Base-by-base conservation (phyloP, 2,329 filamentous ascomycete species). In the Fusarium sp. region DNA sequence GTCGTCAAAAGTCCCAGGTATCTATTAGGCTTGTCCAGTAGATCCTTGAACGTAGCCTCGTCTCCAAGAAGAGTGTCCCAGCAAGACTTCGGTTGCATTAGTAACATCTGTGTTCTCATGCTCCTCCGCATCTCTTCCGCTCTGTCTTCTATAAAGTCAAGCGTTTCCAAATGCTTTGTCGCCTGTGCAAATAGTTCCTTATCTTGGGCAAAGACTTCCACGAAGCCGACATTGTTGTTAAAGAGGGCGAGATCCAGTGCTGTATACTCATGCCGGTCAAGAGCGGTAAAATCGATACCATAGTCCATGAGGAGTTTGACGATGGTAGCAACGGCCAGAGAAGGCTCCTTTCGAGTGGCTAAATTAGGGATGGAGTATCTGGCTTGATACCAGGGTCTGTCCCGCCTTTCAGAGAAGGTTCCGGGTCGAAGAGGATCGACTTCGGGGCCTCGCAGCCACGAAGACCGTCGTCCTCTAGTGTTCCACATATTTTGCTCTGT, bases 171-270 rank as follows among this genome's bases (percentile, higher is more conserved):
- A 4, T 40, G 2, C 10, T 4, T n/a, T 8, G 60, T 70, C 5
- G 62, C 33, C 11, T 14, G 7, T 6, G 31, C 11, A 8, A 71
- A 60, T 3, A 73, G 42, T 3, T 57, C 19, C 4, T 65, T 44
- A 8, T 69, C 47, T 3, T 13, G 17, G 7, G 28, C 33, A 26
- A 73, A 73, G 4, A 60, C 36, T 11, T 71, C 59, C 0, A 54
- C 31, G 10, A 73, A 47, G 5, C 50, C 67, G 6, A 24, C 7
- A 51, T 65, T 69, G 7, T 53, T 57, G 7, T 21, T 34, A 7
- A 19, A 38, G 2, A 73, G 46, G 4, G 71, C 71, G 13, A 62
- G 11, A 7, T 73, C 69, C 17, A 73, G 26, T 1, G 71, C 59
- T 9, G 69, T 73, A 10, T 7, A 24, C 0, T 14, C 6, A 2